Evolutionary conservation across 2,329 filamentous ascomycete species (phyloP).

Genomic region (Fusarium drepaniforme): DNA sequence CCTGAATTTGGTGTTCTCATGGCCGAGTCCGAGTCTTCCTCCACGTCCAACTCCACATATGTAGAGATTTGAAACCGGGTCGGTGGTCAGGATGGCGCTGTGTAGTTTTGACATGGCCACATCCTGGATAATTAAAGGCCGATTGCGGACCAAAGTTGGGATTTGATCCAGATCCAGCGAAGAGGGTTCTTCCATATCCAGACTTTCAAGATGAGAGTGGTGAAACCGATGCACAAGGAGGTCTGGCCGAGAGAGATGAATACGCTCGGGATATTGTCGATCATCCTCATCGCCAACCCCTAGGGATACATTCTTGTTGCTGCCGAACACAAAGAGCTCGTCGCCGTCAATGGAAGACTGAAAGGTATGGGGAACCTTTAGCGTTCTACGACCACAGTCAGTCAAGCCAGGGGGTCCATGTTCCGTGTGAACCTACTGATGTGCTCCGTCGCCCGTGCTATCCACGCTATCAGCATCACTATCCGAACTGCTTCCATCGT

Average conservation of each 20-base stretch:
- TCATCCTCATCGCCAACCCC: slow-evolving; percentile 97
- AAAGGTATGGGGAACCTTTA: slow-evolving; percentile 30
- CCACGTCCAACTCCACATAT: slow-evolving; percentile 93
- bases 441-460: slow-evolving; percentile 47
- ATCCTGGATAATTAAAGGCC: slow-evolving; percentile 82
- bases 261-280: slow-evolving; percentile 90
- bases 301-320: slow-evolving; percentile 93
- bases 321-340: slow-evolving; percentile 94
- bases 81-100: slow-evolving; percentile 87
- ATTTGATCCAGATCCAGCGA: slow-evolving; percentile 63
- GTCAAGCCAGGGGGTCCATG: slow-evolving; percentile 14
- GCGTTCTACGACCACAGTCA: slow-evolving; percentile 33
- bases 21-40: slow-evolving; percentile 88
- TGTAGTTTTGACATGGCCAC: slow-evolving; percentile 92
- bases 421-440: slow-evolving; percentile 44
- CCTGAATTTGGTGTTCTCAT: slow-evolving; percentile 89
- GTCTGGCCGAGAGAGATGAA: slow-evolving; percentile 80
- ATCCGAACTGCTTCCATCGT: slow-evolving; percentile 62
- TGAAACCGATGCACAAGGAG: slow-evolving; percentile 82
- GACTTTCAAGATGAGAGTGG: slow-evolving; percentile 71
- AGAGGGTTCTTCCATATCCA: slow-evolving; percentile 48
- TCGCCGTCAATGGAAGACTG: slow-evolving; percentile 66
- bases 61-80: slow-evolving; percentile 91
- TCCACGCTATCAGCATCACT: slow-evolving; percentile 68
- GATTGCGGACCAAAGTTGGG: slow-evolving; percentile 78